phyloP scores from a whole-genome alignment of 2,329 filamentous ascomycete genomes.

The Pseudogymnoascus sp. region DNA sequence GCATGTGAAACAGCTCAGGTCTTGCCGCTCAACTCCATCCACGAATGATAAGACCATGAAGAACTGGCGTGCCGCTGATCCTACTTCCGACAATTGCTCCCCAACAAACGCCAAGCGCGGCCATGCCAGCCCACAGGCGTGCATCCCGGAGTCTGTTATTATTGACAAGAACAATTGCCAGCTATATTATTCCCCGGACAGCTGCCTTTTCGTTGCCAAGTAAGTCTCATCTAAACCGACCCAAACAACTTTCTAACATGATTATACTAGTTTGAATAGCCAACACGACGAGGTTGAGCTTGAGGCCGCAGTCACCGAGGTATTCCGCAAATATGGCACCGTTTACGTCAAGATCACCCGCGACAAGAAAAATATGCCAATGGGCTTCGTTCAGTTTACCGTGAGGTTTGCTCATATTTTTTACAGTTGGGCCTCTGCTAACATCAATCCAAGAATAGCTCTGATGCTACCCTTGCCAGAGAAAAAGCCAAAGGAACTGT shows the following conservation, averaged over 20 bases:
- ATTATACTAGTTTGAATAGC: slow-evolving; percentile 36
- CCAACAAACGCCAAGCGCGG: neutral
- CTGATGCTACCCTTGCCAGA: slow-evolving; percentile 44
- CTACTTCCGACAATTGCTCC: neutral
- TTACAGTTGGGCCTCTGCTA: slow-evolving; percentile 16
- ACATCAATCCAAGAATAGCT: slow-evolving; percentile 35
- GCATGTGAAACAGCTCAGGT: neutral
- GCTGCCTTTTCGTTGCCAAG: slow-evolving; percentile 62
- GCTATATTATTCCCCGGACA: slow-evolving; percentile 37
- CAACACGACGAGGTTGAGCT: slow-evolving; percentile 43
- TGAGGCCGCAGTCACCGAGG: slow-evolving; percentile 43
- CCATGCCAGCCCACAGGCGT: neutral
- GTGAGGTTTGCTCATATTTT: slow-evolving; percentile 33
- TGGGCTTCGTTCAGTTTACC: slow-evolving; percentile 57
- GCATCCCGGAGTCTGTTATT: neutral
- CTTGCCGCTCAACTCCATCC: neutral
- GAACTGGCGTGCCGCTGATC: neutral
- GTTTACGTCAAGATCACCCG: slow-evolving; percentile 59
- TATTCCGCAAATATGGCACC: slow-evolving; percentile 47
- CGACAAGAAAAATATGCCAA: slow-evolving; percentile 53
- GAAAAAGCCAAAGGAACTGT: slow-evolving; percentile 38
- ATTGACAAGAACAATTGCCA: slow-evolving; percentile 3
- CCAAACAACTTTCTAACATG: slow-evolving; percentile 30
- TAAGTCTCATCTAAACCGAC: slow-evolving; percentile 34
- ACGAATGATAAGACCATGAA: slow-evolving; percentile 1